phyloP scores from a whole-genome alignment of 345 rosid species.

The Boechera divaricarpa region DNA sequence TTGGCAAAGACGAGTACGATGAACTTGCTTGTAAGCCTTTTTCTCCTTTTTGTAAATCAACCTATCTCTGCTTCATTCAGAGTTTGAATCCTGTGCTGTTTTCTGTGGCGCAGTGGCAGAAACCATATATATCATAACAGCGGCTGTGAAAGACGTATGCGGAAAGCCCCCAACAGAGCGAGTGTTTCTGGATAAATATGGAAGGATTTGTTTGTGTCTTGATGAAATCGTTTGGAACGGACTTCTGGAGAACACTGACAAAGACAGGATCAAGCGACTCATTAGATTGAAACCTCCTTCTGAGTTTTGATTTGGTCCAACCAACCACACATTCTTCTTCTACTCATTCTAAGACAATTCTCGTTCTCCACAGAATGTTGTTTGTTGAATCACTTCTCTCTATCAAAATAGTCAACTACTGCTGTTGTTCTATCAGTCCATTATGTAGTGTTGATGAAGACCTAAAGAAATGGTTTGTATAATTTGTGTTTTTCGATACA shows the following conservation, averaged over 20 bases:
- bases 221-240: conserved; percentile 95
- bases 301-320: conserved; percentile 55
- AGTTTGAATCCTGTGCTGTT: conserved; percentile 1
- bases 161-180: conserved; percentile 97
- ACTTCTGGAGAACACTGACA: conserved; percentile 83
- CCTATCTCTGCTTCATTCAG: conserved; percentile 21
- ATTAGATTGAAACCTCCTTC: conserved; percentile 87
- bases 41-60: background rate
- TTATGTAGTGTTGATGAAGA: conserved; percentile 20
- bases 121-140: conserved; percentile 82
- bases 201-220: conserved; percentile 83
- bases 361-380: background rate
- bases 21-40: conserved; percentile 90
- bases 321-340: conserved; percentile 14
- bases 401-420: background rate
- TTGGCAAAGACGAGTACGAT: conserved; percentile 97
- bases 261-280: conserved; percentile 82
- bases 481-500: conserved; percentile 5
- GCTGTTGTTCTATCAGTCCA: conserved; percentile 33
- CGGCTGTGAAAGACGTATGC: conserved; percentile 87
- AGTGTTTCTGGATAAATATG: conserved; percentile 91
- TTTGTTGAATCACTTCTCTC: conserved; percentile 24
- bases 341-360: background rate
- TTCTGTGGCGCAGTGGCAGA: conserved; percentile 66
- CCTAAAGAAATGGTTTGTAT: background rate